A percentile compares a stretch with the other conserved stretches of the same genome.
Conservation (phyloP, 2,329 filamentous ascomycete species). For the Pseudonectria buxi region DNA sequence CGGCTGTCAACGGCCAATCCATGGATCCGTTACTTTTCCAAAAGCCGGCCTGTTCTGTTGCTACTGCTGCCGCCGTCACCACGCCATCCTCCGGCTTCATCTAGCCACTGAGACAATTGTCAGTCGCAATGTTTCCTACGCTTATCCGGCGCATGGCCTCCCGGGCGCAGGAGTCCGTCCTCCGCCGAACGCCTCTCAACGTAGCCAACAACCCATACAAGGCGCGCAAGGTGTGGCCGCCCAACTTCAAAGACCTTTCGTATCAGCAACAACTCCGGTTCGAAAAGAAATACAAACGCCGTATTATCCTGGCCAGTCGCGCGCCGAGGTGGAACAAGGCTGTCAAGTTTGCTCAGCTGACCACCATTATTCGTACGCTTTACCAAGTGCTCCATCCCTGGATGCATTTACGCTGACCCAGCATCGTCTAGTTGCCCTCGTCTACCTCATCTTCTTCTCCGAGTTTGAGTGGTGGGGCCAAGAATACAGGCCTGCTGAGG, state of each 20-base stretch:
- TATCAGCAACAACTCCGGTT: constrained; percentile 69
- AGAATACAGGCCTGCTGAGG: constrained; percentile 35
- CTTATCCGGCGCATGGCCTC: constrained; percentile 28
- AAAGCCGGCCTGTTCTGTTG: constrained; percentile 14
- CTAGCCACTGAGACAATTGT: constrained; percentile 8
- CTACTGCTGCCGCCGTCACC: constrained; percentile 3
- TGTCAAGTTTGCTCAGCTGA: constrained; percentile 58
- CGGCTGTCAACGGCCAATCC: background rate
- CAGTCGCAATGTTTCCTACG: constrained; percentile 28
- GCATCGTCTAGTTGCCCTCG: constrained; percentile 25
- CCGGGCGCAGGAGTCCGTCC: constrained; percentile 20
- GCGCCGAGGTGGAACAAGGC: constrained; percentile 59
- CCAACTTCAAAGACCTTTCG: constrained; percentile 64
- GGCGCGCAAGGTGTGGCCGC: constrained; percentile 70
- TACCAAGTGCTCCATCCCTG: background rate
- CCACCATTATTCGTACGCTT: constrained; percentile 45
- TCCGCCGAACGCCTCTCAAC: constrained; percentile 23
- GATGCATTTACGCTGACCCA: constrained; percentile 5
- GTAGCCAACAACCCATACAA: constrained; percentile 52
- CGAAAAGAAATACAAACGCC: constrained; percentile 71
- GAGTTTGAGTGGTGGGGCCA: constrained; percentile 40
- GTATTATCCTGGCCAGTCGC: constrained; percentile 54
- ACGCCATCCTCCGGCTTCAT: constrained; percentile 5
- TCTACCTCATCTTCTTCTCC: constrained; percentile 34
- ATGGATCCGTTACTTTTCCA: no score